These are phyloP conservation scores for Odonthalia washingtoniensis DNA, from an alignment of 31 red algal genomes.

Conservation along the genomic window DNA sequence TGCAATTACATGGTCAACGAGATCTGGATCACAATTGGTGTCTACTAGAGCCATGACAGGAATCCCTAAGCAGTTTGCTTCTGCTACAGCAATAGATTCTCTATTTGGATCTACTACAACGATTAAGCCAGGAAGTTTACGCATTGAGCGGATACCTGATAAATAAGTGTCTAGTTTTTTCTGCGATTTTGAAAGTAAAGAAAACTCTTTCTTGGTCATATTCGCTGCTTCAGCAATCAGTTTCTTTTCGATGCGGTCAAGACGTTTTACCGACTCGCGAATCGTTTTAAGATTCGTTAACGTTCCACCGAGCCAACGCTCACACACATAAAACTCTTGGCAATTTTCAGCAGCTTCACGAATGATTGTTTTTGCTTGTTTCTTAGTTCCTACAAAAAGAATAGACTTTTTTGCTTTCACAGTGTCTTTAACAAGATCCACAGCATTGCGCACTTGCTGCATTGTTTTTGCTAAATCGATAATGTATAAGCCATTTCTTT, in stretches of 20 bases:
- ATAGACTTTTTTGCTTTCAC: conserved; percentile 24
- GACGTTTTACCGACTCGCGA: conserved; percentile 19
- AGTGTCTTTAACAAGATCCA: conserved; percentile 20
- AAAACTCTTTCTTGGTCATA: conserved; percentile 40
- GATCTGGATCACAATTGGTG: conserved; percentile 51
- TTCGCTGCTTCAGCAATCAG: neutral
- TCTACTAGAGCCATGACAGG: conserved; percentile 24
- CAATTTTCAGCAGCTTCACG: conserved; percentile 1
- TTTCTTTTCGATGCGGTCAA: conserved; percentile 24
- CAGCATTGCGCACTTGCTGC: conserved; percentile 65
- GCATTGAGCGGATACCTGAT: conserved; percentile 31
- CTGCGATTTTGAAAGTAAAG: conserved; percentile 11
- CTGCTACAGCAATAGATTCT: conserved; percentile 37
- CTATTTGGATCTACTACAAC: conserved; percentile 43
- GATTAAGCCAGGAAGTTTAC: conserved; percentile 44
- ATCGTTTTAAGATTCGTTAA: conserved; percentile 28
- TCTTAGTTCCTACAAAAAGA: conserved; percentile 10
- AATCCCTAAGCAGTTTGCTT: conserved; percentile 37
- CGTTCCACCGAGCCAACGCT: conserved; percentile 38
- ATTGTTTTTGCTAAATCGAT: conserved; percentile 89
- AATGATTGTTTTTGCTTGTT: conserved; percentile 23
- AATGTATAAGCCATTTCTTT: conserved; percentile 93
- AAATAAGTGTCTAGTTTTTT: conserved; percentile 37
- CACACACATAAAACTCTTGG: conserved; percentile 4
- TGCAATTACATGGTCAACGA: conserved; percentile 35